Conservation (phyloP, 345 rosid genomes). For the Punica granatum region DNA sequence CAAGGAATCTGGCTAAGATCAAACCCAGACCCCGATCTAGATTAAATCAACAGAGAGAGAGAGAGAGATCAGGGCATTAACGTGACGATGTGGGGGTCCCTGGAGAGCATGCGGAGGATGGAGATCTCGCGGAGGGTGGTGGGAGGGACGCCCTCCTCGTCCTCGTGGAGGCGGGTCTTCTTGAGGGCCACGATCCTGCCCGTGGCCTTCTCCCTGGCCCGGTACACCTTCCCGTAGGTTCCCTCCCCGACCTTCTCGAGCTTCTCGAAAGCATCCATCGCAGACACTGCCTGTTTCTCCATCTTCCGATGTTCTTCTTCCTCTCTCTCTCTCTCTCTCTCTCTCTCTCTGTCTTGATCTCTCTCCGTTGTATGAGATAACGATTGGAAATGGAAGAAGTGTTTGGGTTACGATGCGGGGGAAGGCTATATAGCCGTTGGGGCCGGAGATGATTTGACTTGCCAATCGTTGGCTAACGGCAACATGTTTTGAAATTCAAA, state of each 20-base stretch:
- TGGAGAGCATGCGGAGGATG: slow-evolving; percentile 94
- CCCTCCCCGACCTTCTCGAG: slow-evolving; percentile 99
- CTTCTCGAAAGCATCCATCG: slow-evolving; percentile 89
- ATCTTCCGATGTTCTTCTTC: slow-evolving; percentile 18
- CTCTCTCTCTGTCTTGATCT: background rate
- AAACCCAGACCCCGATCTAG: background rate
- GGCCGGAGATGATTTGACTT: background rate
- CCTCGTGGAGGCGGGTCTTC: slow-evolving; percentile 97
- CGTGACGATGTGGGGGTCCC: slow-evolving; percentile 89
- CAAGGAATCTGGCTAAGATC: background rate
- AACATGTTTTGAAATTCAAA: background rate
- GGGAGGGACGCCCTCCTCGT: slow-evolving; percentile 97
- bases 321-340: slow-evolving; percentile 7
- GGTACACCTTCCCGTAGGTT: slow-evolving; percentile 91
- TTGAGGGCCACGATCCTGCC: slow-evolving; percentile 90
- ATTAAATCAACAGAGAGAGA: background rate
- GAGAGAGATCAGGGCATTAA: slow-evolving; percentile 6
- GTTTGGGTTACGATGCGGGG: background rate
- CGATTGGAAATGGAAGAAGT: background rate
- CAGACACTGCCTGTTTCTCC: slow-evolving; percentile 51
- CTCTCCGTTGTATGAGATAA: background rate
- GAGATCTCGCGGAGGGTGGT: slow-evolving; percentile 99
- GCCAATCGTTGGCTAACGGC: slow-evolving; percentile 4
- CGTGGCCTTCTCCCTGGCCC: slow-evolving; percentile 90
- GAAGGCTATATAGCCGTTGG: background rate